A percentile compares a stretch with the other conserved stretches of the same genome.
Evolutionary conservation across 495 filamentous ascomycete species (phyloP).

Genomic region (Jackrogersella multiformis): DNA sequence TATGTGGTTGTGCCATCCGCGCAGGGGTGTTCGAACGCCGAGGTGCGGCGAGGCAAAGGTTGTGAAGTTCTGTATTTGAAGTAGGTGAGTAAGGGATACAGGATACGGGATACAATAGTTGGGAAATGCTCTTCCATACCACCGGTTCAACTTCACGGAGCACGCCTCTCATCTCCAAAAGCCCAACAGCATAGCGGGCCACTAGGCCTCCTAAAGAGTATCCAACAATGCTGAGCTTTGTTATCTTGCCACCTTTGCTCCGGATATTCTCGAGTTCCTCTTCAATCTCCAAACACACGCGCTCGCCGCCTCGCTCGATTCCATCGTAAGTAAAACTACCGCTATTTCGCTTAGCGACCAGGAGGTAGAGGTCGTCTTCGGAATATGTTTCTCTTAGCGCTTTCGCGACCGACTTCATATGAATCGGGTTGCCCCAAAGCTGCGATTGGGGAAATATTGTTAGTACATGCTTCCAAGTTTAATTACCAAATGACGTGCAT

Average conservation of each 20-base stretch:
- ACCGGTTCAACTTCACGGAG: constrained; percentile 82
- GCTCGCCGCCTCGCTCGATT: constrained; percentile 89
- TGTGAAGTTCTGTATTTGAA: constrained; percentile 76
- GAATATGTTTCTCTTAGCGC: constrained; percentile 71
- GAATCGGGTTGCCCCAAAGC: constrained; percentile 93
- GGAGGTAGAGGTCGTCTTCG: constrained; percentile 72
- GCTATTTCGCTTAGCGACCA: constrained; percentile 79
- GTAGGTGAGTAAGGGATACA: constrained; percentile 33
- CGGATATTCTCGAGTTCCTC: constrained; percentile 75
- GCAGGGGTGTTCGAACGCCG: constrained; percentile 78
- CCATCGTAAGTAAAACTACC: constrained; percentile 93
- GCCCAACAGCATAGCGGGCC: constrained; percentile 84
- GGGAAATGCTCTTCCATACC: constrained; percentile 52
- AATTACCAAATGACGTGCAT: constrained; percentile 11
- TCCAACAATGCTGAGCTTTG: constrained; percentile 84
- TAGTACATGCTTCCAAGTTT: constrained; percentile 35
- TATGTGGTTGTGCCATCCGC: constrained; percentile 70
- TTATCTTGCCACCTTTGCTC: constrained; percentile 71
- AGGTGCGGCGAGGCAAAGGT: constrained; percentile 93
- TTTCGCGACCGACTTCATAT: constrained; percentile 76
- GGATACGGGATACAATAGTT: constrained; percentile 8
- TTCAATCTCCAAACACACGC: constrained; percentile 88
- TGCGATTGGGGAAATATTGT: constrained; percentile 42
- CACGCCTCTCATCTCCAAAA: constrained; percentile 80
- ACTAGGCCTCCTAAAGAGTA: constrained; percentile 92